Conservation (phyloP, 2,329 filamentous ascomycete species). For the Clonostachys rhizophaga region DNA sequence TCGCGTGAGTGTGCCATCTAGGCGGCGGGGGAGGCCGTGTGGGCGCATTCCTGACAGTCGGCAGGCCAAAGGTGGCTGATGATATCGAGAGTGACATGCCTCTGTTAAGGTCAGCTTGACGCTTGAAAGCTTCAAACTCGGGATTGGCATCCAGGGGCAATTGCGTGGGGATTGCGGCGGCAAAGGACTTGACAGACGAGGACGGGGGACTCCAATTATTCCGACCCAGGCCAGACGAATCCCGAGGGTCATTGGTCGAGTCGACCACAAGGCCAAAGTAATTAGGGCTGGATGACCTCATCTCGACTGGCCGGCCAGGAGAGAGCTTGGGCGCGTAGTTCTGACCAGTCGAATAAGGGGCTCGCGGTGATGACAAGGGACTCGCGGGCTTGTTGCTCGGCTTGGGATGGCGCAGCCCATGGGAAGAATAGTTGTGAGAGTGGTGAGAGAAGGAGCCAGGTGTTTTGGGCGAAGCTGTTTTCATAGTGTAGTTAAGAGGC, state of each 20-base stretch:
- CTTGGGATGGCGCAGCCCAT: constrained; percentile 29
- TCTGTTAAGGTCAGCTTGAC: constrained; percentile 63
- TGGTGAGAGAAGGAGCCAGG: constrained; percentile 19
- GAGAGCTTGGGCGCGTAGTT: constrained; percentile 46
- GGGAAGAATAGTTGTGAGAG: constrained; percentile 33
- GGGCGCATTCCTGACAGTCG: constrained; percentile 17
- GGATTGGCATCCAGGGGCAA: constrained; percentile 71
- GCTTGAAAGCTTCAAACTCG: constrained; percentile 76
- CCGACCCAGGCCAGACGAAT: constrained; percentile 58
- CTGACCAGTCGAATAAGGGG: constrained; percentile 50
- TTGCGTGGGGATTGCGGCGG: constrained; percentile 62
- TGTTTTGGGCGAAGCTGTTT: constrained; percentile 21
- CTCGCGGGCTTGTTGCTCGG: constrained; percentile 38
- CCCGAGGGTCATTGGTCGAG: constrained; percentile 52
- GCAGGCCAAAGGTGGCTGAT: constrained; percentile 36
- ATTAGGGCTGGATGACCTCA: constrained; percentile 65
- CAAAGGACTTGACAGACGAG: constrained; percentile 67
- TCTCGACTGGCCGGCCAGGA: constrained; percentile 27
- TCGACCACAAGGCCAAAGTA: constrained; percentile 80
- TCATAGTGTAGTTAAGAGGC: constrained; percentile 39
- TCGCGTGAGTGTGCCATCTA: constrained; percentile 43
- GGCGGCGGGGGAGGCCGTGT: constrained; percentile 32
- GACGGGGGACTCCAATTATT: constrained; percentile 73
- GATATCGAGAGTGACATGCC: constrained; percentile 39
- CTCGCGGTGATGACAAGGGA: constrained; percentile 45